A percentile compares a stretch with the other conserved stretches of the same genome.
Evolutionary conservation across 495 filamentous ascomycete species (phyloP).

Genomic region (Neurospora intermedia): DNA sequence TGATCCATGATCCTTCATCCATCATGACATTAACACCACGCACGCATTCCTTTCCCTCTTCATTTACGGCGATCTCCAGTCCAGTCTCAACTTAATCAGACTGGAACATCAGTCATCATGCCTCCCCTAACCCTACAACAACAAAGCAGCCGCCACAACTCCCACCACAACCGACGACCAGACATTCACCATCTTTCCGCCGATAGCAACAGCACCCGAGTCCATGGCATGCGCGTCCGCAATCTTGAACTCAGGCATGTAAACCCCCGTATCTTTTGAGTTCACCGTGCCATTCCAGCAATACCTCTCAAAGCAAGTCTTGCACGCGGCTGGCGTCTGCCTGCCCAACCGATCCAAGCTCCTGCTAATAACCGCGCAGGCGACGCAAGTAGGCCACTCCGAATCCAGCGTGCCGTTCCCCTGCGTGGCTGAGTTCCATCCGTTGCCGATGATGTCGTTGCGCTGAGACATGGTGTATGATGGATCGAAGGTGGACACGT

Average conservation of each 20-base stretch:
- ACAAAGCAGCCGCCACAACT: slow-evolving; percentile 1
- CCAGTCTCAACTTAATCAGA: not conserved
- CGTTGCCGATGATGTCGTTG: slow-evolving; percentile 72
- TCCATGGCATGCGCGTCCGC: slow-evolving; percentile 6
- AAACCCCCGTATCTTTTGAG: slow-evolving; percentile 20
- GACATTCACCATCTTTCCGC: not conserved
- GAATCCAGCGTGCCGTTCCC: slow-evolving; percentile 65
- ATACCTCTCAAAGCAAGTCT: slow-evolving; percentile 63
- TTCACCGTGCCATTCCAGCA: slow-evolving; percentile 77
- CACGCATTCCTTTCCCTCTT: not conserved
- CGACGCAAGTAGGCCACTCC: slow-evolving; percentile 70
- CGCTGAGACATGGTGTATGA: slow-evolving; percentile 52
- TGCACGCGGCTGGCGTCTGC: slow-evolving; percentile 54
- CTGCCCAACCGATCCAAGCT: slow-evolving; percentile 58
- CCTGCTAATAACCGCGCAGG: slow-evolving; percentile 76
- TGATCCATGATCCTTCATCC: not conserved
- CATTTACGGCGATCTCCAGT: not conserved
- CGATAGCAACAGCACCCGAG: not conserved
- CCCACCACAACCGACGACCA: not conserved
- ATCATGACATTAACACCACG: not conserved
- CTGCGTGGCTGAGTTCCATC: slow-evolving; percentile 69
- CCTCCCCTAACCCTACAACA: not conserved
- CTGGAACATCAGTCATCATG: not conserved
- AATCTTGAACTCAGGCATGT: slow-evolving; percentile 24
- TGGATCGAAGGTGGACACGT: slow-evolving; percentile 62